Percentiles rank a stretch among this genome's conserved stretches.
Conservation (phyloP, 2,329 filamentous ascomycete species). For the Aspergillus sergii region DNA sequence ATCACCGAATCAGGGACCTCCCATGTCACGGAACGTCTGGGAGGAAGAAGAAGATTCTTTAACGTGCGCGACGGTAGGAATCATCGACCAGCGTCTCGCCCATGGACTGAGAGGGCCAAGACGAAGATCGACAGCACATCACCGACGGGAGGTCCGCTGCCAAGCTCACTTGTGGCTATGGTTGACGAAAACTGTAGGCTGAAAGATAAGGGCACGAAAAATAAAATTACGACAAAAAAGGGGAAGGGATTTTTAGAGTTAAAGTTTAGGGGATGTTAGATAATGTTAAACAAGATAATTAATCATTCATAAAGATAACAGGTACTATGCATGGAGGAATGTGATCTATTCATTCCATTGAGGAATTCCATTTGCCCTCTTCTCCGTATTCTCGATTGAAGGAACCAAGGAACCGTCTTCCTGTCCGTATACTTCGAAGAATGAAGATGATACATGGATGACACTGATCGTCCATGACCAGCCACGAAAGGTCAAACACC, state of each 20-base stretch:
- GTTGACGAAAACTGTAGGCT: constrained; percentile 8
- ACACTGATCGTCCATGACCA: neutral
- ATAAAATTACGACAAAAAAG: neutral
- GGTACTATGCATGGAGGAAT: neutral
- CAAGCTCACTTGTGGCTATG: constrained; percentile 33
- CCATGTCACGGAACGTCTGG: constrained; percentile 10
- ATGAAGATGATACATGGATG: neutral
- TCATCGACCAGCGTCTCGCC: constrained; percentile 18
- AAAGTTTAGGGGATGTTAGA: neutral
- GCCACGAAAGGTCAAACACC: neutral
- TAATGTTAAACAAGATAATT: neutral
- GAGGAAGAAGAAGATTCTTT: constrained; percentile 1
- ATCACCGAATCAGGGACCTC: constrained; percentile 1
- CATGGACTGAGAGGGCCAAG: constrained; percentile 25
- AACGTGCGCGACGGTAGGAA: constrained; percentile 17
- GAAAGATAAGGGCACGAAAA: neutral
- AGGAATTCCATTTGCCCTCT: neutral
- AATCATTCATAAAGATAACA: constrained; percentile 6
- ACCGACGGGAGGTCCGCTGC: constrained; percentile 31
- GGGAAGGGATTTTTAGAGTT: constrained; percentile 1
- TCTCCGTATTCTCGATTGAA: neutral
- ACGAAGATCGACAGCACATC: constrained; percentile 34
- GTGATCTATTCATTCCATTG: neutral
- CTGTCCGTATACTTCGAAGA: neutral
- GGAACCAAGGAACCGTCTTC: no score